Percentiles rank a stretch among this genome's conserved stretches.
phyloP scores from a whole-genome alignment of 2,329 filamentous ascomycete genomes.

The Aspergillus pseudonomiae region DNA sequence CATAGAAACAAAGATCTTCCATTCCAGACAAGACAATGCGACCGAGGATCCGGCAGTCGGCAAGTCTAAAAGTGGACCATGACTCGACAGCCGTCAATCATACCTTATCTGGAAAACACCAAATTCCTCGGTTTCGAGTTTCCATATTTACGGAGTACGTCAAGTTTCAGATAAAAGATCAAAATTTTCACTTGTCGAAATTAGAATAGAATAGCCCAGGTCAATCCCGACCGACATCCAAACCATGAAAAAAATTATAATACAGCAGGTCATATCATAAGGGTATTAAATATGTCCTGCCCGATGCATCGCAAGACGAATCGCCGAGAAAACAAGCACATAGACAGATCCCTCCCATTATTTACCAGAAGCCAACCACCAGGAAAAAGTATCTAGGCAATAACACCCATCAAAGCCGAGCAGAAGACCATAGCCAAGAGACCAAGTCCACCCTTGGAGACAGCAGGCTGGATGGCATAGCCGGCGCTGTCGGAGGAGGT shows the following conservation, averaged over 20 bases:
- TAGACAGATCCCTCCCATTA: background rate
- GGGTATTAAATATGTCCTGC: background rate
- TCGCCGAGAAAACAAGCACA: background rate
- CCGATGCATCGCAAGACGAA: background rate
- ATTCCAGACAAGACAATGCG: too few relatives aligned
- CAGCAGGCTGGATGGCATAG: slow-evolving; percentile 20
- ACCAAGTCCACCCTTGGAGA: slow-evolving; percentile 35
- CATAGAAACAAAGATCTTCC: too few relatives aligned
- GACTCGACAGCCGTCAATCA: too few relatives aligned
- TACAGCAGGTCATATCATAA: slow-evolving; percentile 1
- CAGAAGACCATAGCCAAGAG: slow-evolving; percentile 35
- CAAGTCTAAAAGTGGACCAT: too few relatives aligned
- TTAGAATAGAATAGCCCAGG: background rate
- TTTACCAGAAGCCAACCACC: background rate
- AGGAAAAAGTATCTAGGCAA: slow-evolving; percentile 16
- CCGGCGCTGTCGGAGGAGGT: slow-evolving; percentile 21
- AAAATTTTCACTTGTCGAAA: background rate
- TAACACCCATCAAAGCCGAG: slow-evolving; percentile 31
- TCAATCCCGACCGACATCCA: background rate
- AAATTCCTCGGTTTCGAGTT: background rate
- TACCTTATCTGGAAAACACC: background rate
- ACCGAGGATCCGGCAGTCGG: too few relatives aligned
- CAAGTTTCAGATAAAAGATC: background rate
- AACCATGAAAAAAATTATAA: background rate
- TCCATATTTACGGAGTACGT: background rate